Conservation (phyloP, 371 early-diverging fungal species). For the Phascolomyces articulosus region DNA sequence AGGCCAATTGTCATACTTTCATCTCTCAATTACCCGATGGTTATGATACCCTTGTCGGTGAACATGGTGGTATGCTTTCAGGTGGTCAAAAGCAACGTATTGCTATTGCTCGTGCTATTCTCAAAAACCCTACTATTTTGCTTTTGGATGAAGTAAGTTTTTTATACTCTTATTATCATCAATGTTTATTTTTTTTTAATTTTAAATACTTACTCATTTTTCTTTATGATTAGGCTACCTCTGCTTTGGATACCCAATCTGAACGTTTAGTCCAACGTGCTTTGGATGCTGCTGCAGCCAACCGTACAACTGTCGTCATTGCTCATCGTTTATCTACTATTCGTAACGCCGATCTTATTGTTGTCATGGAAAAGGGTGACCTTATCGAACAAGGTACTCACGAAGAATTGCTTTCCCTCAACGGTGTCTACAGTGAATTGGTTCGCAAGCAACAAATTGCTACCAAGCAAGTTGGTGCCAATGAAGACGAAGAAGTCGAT, state of each 20-base stretch:
- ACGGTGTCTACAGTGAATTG: constrained; percentile 54
- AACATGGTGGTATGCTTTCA: constrained; percentile 69
- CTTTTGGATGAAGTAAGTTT: constrained; percentile 34
- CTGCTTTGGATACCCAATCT: constrained; percentile 76
- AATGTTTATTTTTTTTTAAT: not conserved
- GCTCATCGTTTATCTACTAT: constrained; percentile 86
- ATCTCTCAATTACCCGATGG: constrained; percentile 72
- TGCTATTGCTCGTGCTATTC: constrained; percentile 41
- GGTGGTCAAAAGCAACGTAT: constrained; percentile 72
- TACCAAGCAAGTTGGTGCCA: constrained; percentile 25
- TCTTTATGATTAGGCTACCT: constrained; percentile 69
- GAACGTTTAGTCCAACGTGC: constrained; percentile 83
- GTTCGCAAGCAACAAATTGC: constrained; percentile 57
- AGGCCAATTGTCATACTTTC: constrained; percentile 75
- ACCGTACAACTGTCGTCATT: constrained; percentile 87
- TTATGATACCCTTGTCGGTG: constrained; percentile 70
- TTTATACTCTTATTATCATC: not conserved
- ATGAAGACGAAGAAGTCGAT: constrained; percentile 19
- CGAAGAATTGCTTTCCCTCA: constrained; percentile 47
- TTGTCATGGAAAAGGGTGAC: constrained; percentile 70
- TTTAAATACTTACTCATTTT: constrained; percentile 1
- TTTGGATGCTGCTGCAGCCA: constrained; percentile 70
- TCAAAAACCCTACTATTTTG: constrained; percentile 33
- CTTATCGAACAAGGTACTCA: constrained; percentile 77
- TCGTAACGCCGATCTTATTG: constrained; percentile 78